These are phyloP conservation scores for Xylariaceae sp. DNA, from an alignment of 2,329 filamentous ascomycete genomes.

Conservation along the genomic window DNA sequence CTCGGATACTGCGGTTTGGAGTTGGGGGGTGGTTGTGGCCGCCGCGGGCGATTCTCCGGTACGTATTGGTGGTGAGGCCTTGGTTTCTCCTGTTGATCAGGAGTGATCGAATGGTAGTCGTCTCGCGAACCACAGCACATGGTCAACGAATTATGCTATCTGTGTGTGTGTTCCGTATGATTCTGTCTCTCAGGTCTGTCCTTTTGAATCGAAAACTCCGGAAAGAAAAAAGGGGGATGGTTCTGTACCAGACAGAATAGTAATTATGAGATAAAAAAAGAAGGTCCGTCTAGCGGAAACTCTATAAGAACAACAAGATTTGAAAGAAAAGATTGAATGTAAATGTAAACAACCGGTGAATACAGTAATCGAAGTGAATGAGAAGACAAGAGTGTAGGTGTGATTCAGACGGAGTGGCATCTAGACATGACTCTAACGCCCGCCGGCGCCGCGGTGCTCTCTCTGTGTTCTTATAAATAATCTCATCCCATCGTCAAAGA, in stretches of 20 bases:
- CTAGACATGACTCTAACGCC: background rate
- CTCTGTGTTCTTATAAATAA: constrained; percentile 6
- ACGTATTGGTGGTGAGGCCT: constrained; percentile 4
- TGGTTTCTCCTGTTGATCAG: constrained; percentile 1
- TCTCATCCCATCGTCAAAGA: background rate
- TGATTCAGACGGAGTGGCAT: constrained; percentile 1
- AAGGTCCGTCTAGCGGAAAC: background rate
- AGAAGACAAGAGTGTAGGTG: background rate
- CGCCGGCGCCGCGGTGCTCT: background rate
- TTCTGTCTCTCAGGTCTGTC: background rate
- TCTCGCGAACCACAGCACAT: constrained; percentile 18
- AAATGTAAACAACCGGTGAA: background rate
- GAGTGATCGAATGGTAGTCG: constrained; percentile 11
- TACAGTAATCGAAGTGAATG: background rate
- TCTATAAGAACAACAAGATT: background rate
- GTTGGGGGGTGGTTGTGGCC: background rate
- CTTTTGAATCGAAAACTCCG: constrained; percentile 1
- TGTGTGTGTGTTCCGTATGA: background rate
- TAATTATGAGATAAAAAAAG: background rate
- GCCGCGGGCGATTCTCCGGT: background rate
- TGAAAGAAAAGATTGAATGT: background rate
- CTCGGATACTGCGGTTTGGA: background rate
- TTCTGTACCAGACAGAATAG: constrained; percentile 14
- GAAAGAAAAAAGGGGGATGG: background rate
- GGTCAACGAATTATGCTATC: background rate